Evolutionary conservation across 2,329 filamentous ascomycete species (phyloP).

Genomic region (Balansia obtecta): DNA sequence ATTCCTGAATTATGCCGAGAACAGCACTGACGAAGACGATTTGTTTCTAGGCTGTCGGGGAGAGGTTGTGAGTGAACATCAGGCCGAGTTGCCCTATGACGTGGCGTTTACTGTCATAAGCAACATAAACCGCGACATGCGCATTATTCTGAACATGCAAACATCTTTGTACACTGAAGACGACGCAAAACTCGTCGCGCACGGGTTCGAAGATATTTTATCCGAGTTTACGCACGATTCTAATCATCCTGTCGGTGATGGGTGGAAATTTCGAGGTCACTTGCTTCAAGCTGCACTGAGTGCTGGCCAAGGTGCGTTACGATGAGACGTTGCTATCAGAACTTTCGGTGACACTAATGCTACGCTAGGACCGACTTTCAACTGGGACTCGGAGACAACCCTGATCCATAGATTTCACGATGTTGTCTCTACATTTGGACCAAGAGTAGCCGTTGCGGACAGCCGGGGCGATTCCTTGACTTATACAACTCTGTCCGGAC

Average conservation of each 20-base stretch:
- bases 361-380: too few relatives aligned
- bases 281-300: background rate
- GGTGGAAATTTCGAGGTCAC: too few relatives aligned
- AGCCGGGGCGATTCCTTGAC: background rate
- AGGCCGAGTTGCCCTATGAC: background rate
- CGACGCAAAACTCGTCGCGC: background rate
- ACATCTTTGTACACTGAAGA: background rate
- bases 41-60: background rate
- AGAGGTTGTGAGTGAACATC: background rate
- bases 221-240: background rate
- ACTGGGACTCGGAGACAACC: background rate
- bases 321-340: too few relatives aligned
- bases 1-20: constrained; percentile 25
- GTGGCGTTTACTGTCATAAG: background rate
- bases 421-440: background rate
- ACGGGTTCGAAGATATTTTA: background rate
- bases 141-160: background rate
- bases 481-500: background rate
- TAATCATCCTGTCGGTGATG: background rate
- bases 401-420: background rate
- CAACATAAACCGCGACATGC: background rate
- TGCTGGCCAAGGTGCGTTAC: background rate
- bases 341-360: too few relatives aligned
- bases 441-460: background rate
- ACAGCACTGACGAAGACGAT: background rate